Evolutionary conservation across 768 basidiomycete species (phyloP), one percentile per base, ranked within the genome.

Genomic region (Mycena latifolia): DNA sequence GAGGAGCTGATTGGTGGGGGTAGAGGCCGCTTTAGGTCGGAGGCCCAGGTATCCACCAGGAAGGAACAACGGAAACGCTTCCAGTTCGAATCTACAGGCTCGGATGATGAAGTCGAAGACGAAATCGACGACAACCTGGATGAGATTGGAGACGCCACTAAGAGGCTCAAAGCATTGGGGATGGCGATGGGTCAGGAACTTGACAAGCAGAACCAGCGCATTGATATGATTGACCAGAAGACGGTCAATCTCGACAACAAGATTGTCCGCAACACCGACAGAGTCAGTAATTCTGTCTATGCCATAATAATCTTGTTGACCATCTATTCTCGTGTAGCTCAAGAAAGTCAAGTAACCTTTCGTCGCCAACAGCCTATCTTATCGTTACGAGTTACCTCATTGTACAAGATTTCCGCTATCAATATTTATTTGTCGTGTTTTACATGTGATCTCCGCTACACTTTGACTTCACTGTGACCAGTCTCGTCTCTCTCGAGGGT

Each of bases 91-190:
- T 89, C 89, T 28, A 92, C 88, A 39, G 94, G 86, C 3, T 94
- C 92, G 8, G 97, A 99, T 73, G 96, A 99, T 71, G 95, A 96
- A 78, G 70, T 97, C 1, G 97, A 99, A 80, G 92, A 98, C 71
- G 96, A 99, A 78, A 73, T 99, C 39, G 97, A 98, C 72, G 88
- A 86, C 69, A 98, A 99, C 76, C 80, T 99, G 27, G 89, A 93
- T 75, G 95, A 97, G 77, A 92, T 97, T 63, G 81, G 87, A 37
- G 89, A 89, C 55, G 87, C 91, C 55, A 88, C 93, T 2, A 92
- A 90, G 79, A 83, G 88, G 50, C 83, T 98, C 65, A 94, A 92
- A 78, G 88, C 89, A 3, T 80, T 96, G 22, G 93, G 92, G 8
- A 84, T 84, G 66, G 89, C 92, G 5, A 95, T 94, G 91, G 92